These are phyloP conservation scores for Ilyonectria mors-panacis DNA, from an alignment of 2,329 filamentous ascomycete genomes.

Conservation along the genomic window DNA sequence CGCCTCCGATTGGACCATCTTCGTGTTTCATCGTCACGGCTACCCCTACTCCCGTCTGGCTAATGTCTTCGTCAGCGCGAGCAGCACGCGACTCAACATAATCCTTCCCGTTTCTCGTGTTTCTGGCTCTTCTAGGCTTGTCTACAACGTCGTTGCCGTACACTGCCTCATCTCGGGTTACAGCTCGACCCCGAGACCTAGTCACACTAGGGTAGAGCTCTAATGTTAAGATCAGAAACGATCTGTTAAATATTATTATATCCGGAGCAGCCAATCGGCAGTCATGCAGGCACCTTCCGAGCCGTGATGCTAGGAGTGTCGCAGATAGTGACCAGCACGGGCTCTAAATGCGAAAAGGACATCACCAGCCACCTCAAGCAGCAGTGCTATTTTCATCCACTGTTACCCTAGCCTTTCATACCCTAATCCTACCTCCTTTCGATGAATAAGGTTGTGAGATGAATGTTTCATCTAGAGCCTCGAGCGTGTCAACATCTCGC, in stretches of 20 bases:
- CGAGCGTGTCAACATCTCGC: background rate
- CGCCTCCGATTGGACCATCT: background rate
- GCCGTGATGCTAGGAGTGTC: background rate
- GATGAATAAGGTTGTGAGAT: background rate
- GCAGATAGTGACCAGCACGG: background rate
- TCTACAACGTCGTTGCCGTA: background rate
- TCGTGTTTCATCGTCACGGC: constrained; percentile 5
- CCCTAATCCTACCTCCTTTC: background rate
- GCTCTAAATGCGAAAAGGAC: background rate
- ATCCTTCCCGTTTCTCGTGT: background rate
- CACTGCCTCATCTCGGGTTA: background rate
- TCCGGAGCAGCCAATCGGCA: background rate
- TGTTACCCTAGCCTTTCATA: background rate
- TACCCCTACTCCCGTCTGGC: constrained; percentile 6
- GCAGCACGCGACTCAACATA: background rate
- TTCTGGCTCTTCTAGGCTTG: background rate
- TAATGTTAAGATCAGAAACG: background rate
- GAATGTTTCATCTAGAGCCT: background rate
- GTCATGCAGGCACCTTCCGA: background rate
- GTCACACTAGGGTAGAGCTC: background rate
- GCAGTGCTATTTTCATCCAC: background rate
- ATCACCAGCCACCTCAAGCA: background rate
- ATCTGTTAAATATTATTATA: background rate
- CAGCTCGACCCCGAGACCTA: background rate
- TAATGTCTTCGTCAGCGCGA: background rate